A percentile compares a stretch with the other conserved stretches of the same genome.
Conservation (phyloP, 2,329 filamentous ascomycete genomes). For the Aspergillus pseudoglaucus region DNA sequence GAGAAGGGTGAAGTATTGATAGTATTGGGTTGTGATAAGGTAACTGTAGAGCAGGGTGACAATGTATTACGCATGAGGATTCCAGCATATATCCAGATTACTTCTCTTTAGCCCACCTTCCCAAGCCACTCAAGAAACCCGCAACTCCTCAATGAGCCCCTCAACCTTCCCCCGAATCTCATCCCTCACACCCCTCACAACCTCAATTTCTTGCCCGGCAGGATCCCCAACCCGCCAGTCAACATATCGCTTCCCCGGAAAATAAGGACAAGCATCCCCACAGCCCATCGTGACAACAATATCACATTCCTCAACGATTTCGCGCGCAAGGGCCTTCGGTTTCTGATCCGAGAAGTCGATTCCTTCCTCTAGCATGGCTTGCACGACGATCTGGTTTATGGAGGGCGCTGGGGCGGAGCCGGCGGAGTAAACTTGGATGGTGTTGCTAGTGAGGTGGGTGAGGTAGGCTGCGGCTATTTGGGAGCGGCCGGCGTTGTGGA, state of each 20-base stretch:
- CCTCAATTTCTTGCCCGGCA: constrained; percentile 17
- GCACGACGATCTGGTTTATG: constrained; percentile 17
- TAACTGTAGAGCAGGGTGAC: too few relatives aligned
- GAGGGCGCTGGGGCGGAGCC: constrained; percentile 19
- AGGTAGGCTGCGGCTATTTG: constrained; percentile 22
- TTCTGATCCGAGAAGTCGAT: constrained; percentile 17
- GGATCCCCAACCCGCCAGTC: constrained; percentile 22
- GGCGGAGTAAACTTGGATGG: constrained; percentile 12
- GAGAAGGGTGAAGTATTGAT: constrained; percentile 13
- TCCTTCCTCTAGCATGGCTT: constrained; percentile 21
- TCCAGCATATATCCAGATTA: not conserved
- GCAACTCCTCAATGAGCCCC: constrained; percentile 11
- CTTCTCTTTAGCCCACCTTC: too few relatives aligned
- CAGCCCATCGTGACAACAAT: constrained; percentile 24
- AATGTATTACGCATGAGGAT: not conserved
- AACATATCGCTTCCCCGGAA: constrained; percentile 20
- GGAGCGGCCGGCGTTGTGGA: constrained; percentile 23
- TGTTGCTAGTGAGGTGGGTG: constrained; percentile 11
- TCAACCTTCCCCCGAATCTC: constrained; percentile 17
- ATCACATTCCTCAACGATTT: constrained; percentile 18
- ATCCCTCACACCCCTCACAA: constrained; percentile 15
- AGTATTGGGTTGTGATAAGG: too few relatives aligned
- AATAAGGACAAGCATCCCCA: constrained; percentile 20
- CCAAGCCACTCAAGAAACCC: too few relatives aligned
- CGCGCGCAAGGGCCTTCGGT: constrained; percentile 18